These are phyloP conservation scores for Alternaria novae-zelandiae DNA, from an alignment of 2,329 filamentous ascomycete genomes.

Conservation along the genomic window DNA sequence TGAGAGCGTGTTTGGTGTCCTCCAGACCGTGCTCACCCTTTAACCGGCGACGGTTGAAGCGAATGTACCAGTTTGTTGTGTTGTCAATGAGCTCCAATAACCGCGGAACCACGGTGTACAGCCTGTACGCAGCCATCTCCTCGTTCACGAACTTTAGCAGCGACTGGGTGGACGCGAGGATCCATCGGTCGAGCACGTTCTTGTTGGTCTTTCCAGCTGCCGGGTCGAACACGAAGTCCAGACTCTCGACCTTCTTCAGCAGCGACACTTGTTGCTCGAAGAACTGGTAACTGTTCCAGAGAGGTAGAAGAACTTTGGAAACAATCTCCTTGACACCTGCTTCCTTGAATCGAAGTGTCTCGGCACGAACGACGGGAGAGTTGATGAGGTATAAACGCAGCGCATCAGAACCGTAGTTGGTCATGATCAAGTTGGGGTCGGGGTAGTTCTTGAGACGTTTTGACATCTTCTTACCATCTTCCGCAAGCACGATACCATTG, in stretches of 20 bases:
- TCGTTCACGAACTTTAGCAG: slow-evolving; percentile 89
- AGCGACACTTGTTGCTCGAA: slow-evolving; percentile 87
- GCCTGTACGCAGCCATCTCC: slow-evolving; percentile 78
- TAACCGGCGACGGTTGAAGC: slow-evolving; percentile 87
- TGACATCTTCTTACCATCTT: slow-evolving; percentile 98
- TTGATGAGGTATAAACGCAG: slow-evolving; percentile 96
- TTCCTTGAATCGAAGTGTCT: slow-evolving; percentile 91
- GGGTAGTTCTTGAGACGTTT: slow-evolving; percentile 97
- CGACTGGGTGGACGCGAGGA: slow-evolving; percentile 89
- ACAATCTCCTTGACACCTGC: slow-evolving; percentile 93
- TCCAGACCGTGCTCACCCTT: slow-evolving; percentile 88
- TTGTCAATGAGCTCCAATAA: slow-evolving; percentile 87
- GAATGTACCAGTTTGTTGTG: slow-evolving; percentile 98
- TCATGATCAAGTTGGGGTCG: slow-evolving; percentile 81
- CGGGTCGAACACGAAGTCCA: slow-evolving; percentile 81
- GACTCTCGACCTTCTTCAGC: slow-evolving; percentile 81
- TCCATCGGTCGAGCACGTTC: slow-evolving; percentile 97
- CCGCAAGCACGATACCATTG: slow-evolving; percentile 90
- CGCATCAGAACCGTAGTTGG: slow-evolving; percentile 89
- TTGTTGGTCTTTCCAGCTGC: slow-evolving; percentile 75
- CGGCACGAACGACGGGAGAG: slow-evolving; percentile 90
- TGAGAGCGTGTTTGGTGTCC: slow-evolving; percentile 88
- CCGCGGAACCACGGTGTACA: slow-evolving; percentile 88
- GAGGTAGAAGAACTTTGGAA: slow-evolving; percentile 83
- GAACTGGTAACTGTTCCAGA: slow-evolving; percentile 98